Evolutionary conservation across 768 basidiomycete genomes (phyloP), one percentile per base, ranked within the genome.

Genomic region (Melanogaster broomeanus): DNA sequence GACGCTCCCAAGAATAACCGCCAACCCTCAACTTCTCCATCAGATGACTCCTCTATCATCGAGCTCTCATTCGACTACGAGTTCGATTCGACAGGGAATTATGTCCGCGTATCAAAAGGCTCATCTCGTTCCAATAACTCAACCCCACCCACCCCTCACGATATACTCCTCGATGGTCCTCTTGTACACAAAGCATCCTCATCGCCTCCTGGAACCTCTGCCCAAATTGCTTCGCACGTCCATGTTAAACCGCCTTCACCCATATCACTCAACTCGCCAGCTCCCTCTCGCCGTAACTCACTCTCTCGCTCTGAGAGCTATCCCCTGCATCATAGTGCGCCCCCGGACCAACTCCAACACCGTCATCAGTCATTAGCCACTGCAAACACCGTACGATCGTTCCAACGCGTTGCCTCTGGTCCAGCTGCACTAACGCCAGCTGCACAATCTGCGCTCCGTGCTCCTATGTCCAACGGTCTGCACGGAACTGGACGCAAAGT

Each of bases 251-350:
- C 68, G 21, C 63, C 66, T 11, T 67, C 71, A 16, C 67, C 78
- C 7, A 68, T 67, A 21, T 51, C 72, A 16, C 62, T 72, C 42
- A 62, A 68, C 49, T 76, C 78, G 27, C 73, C 74, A 2, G 57
- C 70, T 18, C 73, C 73, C 6, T 54, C 71, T 19, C 61, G 72
- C 44, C 77, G 82, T 48, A 63, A 72, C 18, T 80, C 85, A 0
- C 75, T 89, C 25, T 80, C 85, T 5, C 83, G 83, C 40, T 85
- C 87, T 35, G 87, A 89, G 62, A 85, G 81, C 60, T 78, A 80
- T 56, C 69, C 80, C n/a, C 64, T 74, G 8, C 72, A 78, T n/a
- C 65, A 66, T 24, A 52, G 62, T 52, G 57, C 64, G 44, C 67
- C 61, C 55, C 69, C 21, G 22, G 67, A 55, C 60, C 69, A 52